Evolutionary conservation across 106 monocot genomes (phyloP).

Genomic region (Narthecium ossifragum): DNA sequence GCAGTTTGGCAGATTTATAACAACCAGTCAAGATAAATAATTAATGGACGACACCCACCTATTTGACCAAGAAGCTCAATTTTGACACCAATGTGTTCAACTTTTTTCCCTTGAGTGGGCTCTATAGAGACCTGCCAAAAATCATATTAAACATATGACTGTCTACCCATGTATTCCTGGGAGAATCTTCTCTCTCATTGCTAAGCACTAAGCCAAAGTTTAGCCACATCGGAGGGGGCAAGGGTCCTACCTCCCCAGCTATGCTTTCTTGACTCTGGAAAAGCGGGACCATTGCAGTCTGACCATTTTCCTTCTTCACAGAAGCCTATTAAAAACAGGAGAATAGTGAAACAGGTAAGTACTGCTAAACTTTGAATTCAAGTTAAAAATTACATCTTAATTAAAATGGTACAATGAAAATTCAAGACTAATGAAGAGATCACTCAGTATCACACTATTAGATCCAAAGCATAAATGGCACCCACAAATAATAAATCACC

Average conservation of each 20-base stretch:
- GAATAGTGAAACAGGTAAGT: no score
- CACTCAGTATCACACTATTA: no score
- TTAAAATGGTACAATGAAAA: neutral
- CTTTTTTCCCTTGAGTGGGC: conserved; percentile 80
- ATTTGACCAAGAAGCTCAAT: conserved; percentile 96
- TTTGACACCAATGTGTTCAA: conserved; percentile 90
- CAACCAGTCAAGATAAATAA: neutral
- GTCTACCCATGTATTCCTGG: neutral
- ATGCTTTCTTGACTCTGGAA: conserved; percentile 89
- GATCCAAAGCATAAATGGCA: no score
- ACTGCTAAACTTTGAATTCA: no score
- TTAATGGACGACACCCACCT: conserved; percentile 29
- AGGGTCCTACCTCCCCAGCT: conserved; percentile 59
- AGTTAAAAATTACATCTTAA: no score
- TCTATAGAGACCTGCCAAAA: conserved; percentile 87
- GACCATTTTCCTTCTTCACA: conserved; percentile 91
- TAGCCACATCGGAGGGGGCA: conserved; percentile 1
- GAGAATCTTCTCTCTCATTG: neutral
- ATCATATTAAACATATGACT: conserved; percentile 14
- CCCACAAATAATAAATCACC: conserved; percentile 15
- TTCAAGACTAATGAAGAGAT: no score
- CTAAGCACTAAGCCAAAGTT: neutral
- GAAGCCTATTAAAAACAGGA: conserved; percentile 45
- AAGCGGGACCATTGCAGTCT: conserved; percentile 66
- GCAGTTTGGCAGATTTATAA: no score